phyloP scores from a whole-genome alignment of 495 filamentous ascomycete species.

The Daldinia vernicosa region DNA sequence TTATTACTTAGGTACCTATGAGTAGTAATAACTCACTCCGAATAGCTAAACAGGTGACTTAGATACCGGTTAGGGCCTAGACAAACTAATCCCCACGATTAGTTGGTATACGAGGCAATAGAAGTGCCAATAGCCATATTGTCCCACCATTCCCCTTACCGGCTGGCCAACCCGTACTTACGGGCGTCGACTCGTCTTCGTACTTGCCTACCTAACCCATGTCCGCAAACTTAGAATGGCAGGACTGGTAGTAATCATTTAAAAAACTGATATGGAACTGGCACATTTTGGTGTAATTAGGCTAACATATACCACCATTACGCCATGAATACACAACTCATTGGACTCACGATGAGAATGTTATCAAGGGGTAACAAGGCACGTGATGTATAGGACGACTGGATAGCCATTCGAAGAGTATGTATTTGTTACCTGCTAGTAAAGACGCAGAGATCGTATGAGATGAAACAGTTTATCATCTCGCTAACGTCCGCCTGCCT shows the following conservation, averaged over 20 bases:
- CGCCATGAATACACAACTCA: not conserved
- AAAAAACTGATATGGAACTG: not conserved
- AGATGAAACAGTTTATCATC: not conserved
- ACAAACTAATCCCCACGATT: too few relatives aligned
- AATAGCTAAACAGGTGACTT: too few relatives aligned
- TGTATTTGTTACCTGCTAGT: not conserved
- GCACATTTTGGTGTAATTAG: not conserved
- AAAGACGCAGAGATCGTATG: not conserved
- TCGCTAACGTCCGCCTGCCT: not conserved
- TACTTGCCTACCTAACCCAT: too few relatives aligned
- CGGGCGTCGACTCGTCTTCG: too few relatives aligned
- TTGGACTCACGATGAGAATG: not conserved
- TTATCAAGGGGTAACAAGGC: not conserved
- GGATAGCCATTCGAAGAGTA: not conserved
- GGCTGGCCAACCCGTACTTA: not conserved
- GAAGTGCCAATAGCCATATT: too few relatives aligned
- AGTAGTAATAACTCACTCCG: too few relatives aligned
- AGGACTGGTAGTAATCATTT: not conserved
- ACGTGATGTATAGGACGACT: not conserved
- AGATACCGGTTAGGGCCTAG: too few relatives aligned
- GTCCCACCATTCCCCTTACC: not conserved
- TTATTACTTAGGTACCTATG: too few relatives aligned
- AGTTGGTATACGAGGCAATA: too few relatives aligned
- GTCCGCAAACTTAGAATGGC: too few relatives aligned
- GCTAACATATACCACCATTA: not conserved